A percentile compares a stretch with the other conserved stretches of the same genome.
phyloP scores from a whole-genome alignment of 495 filamentous ascomycete genomes.

The Penicillium manginii region DNA sequence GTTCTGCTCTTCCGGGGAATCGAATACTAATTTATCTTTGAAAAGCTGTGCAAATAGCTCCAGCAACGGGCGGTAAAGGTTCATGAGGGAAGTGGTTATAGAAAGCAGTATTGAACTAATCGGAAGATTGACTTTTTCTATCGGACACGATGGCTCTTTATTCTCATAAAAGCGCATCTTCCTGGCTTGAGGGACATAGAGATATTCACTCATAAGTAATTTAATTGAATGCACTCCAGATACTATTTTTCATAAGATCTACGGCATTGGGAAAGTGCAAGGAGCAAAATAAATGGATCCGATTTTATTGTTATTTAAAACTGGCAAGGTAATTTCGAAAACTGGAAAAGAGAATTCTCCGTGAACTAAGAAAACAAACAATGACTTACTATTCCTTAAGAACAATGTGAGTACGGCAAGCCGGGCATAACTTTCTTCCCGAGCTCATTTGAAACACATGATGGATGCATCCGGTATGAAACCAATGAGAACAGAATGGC shows the following conservation, averaged over 20 bases:
- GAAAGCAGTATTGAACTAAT: neutral
- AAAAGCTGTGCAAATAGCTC: neutral
- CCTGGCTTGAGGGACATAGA: neutral
- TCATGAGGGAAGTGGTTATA: neutral
- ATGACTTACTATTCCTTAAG: neutral
- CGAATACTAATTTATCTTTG: neutral
- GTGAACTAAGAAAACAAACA: no score
- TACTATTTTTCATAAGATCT: no score
- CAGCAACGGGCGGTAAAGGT: neutral
- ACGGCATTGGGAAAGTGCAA: no score
- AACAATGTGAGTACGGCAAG: neutral
- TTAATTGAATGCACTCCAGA: no score
- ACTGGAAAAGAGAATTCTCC: no score
- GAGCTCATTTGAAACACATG: neutral
- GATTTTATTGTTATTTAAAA: no score
- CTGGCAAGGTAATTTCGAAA: no score
- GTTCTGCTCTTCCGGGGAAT: neutral
- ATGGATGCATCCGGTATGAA: slow-evolving; percentile 1
- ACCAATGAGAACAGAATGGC: neutral
- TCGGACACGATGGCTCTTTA: neutral
- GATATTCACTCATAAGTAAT: slow-evolving; percentile 9
- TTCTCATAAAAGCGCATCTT: neutral
- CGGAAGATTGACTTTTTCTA: neutral
- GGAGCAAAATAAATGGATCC: no score
- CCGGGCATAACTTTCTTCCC: neutral